A percentile compares a stretch with the other conserved stretches of the same genome.
Conservation (phyloP, 768 basidiomycete genomes). For the Russula vinacea region DNA sequence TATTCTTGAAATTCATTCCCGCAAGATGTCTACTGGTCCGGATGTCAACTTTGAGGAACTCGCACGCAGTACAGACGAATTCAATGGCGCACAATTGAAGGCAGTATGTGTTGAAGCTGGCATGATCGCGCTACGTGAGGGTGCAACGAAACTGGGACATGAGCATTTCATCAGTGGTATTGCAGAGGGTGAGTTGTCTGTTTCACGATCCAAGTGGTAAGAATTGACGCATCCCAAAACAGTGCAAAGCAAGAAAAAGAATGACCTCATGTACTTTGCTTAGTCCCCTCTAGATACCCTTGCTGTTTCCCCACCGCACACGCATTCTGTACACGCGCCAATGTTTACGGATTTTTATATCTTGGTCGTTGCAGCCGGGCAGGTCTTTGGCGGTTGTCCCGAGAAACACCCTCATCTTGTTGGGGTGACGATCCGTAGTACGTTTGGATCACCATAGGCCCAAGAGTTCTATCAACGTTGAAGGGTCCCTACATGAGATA, state of each 20-base stretch:
- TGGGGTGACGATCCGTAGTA: not conserved
- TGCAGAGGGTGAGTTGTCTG: constrained; percentile 62
- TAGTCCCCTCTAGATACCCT: constrained; percentile 40
- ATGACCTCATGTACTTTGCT: constrained; percentile 92
- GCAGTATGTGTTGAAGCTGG: constrained; percentile 99
- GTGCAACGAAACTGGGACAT: constrained; percentile 81
- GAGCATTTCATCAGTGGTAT: constrained; percentile 96
- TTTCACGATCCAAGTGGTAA: constrained; percentile 9
- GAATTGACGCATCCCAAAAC: constrained; percentile 34
- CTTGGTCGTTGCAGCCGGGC: not conserved
- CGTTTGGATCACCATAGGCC: no score
- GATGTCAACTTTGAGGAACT: constrained; percentile 98
- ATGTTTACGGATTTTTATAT: constrained; percentile 8
- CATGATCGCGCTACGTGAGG: constrained; percentile 96
- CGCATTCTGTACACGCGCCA: constrained; percentile 21
- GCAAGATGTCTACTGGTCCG: constrained; percentile 85
- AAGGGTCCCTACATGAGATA: no score
- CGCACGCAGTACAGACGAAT: constrained; percentile 95
- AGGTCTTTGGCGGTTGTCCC: not conserved
- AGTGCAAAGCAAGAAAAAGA: constrained; percentile 99
- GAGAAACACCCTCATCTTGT: not conserved
- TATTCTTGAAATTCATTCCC: constrained; percentile 94
- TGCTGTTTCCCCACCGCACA: constrained; percentile 17
- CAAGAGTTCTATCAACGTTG: not conserved
- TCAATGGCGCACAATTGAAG: constrained; percentile 96